These are phyloP conservation scores for Russula sp. DNA, from an alignment of 768 basidiomycete genomes.

Conservation along the genomic window DNA sequence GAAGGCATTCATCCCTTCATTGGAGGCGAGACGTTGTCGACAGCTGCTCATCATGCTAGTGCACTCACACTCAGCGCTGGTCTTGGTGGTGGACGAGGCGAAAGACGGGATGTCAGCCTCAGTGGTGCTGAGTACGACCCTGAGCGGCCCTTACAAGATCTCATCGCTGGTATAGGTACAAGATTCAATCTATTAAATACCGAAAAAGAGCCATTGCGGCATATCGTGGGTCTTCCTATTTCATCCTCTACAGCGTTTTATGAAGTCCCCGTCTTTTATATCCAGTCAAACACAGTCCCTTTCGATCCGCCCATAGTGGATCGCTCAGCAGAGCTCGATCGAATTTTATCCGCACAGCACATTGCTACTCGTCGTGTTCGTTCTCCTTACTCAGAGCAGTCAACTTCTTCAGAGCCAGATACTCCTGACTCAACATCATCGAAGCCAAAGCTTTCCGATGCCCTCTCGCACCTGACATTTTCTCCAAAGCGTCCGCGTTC, in stretches of 20 bases:
- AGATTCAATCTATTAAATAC: constrained; percentile 50
- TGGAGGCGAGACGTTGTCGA: constrained; percentile 66
- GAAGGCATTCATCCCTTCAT: constrained; percentile 58
- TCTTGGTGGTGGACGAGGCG: constrained; percentile 50
- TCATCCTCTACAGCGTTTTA: constrained; percentile 2
- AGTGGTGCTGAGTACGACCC: constrained; percentile 84
- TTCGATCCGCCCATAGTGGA: constrained; percentile 56
- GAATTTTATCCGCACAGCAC: constrained; percentile 49
- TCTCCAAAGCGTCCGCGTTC: constrained; percentile 67
- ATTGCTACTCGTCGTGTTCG: constrained; percentile 34
- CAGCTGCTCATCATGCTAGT: constrained; percentile 84
- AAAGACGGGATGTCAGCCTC: constrained; percentile 47
- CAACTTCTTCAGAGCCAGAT: constrained; percentile 39
- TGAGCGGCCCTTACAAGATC: constrained; percentile 66
- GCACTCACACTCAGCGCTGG: constrained; percentile 83
- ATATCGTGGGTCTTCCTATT: constrained; percentile 33
- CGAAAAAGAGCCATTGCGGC: constrained; percentile 45
- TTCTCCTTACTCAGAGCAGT: constrained; percentile 41
- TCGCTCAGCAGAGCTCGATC: constrained; percentile 54
- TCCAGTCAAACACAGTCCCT: constrained; percentile 28
- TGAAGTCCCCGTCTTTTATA: constrained; percentile 1
- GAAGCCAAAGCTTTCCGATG: constrained; percentile 62
- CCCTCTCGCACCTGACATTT: constrained; percentile 61
- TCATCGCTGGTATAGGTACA: constrained; percentile 55
- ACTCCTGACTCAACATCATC: constrained; percentile 34